Base-by-base conservation (phyloP, 176 grass and related monocot genomes). In the Juncus effusus region DNA sequence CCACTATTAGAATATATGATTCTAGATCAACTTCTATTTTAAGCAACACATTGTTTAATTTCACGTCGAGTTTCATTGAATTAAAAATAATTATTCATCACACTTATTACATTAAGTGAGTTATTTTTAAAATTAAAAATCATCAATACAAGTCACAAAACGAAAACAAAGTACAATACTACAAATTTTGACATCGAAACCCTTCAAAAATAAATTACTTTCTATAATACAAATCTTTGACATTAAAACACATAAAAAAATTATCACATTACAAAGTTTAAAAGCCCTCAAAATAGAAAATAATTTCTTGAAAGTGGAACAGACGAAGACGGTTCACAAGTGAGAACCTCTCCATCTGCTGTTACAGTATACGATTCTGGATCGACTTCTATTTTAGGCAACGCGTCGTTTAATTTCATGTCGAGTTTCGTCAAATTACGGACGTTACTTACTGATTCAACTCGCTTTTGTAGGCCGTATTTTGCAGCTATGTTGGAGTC, bases 191-290 rank as follows among this genome's bases (percentile, higher is more conserved):
- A 28, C 19, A 28, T 28, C 19, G 19, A 28, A 28, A 51, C 13
- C 45, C 40, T 74, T 90, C 90, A 67, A 96, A 96, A 52, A 91
- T 76, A 61, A 96, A 96, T 70, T 96, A 96, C 63, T 96, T 96
- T 52, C 92, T 81, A 28, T 28, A 28, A 28, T 28, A 28, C 19
- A 28, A 47, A 47, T 47, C 44, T 47, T 1, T 47, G 6, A 47
- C 44, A 47, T 47, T 47, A 47, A 47, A 47, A 47, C 19, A 28
- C 19, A 28, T 28, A 28, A 28, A 28, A 28, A 28, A 28, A 28
- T 28, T 28, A 28, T 28, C 19, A 28, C 19, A 28, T 28, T 28
- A 28, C 19, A 28, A 28, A 28, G 19, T 28, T 28, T 28, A 28
- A 28, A 28, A 28, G 49, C 13, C 45, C 40, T 74, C 87, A 96